A percentile compares a stretch with the other conserved stretches of the same genome.
Evolutionary conservation across 2,329 filamentous ascomycete species (phyloP).

Genomic region (Penicillium sp.): DNA sequence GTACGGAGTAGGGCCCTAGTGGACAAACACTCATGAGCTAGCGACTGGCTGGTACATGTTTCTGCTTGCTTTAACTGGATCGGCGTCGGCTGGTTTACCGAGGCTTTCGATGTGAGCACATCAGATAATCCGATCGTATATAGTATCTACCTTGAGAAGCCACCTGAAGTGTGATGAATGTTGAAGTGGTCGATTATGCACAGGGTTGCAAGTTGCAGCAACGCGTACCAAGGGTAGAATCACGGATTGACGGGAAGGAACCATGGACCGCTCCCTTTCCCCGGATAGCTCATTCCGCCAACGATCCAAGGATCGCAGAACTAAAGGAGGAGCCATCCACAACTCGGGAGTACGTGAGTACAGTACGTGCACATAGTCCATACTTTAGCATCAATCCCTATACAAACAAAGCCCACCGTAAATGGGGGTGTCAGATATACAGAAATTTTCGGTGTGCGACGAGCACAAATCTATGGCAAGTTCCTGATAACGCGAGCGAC

Average conservation of each 20-base stretch:
- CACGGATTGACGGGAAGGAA: slow-evolving; percentile 18
- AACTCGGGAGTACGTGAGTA: not conserved
- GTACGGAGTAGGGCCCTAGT: not conserved
- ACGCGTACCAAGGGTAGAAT: slow-evolving; percentile 10
- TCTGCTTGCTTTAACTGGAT: not conserved
- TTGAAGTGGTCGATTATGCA: not conserved
- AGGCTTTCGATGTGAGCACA: not conserved
- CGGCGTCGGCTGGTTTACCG: not conserved
- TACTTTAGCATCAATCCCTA: not conserved
- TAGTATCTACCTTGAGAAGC: not conserved
- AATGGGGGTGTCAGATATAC: not conserved
- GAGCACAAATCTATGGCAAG: not conserved
- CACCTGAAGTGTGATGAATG: not conserved
- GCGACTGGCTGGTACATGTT: not conserved
- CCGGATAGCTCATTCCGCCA: slow-evolving; percentile 17
- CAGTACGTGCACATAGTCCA: not conserved
- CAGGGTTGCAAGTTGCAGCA: not conserved
- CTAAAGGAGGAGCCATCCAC: not conserved
- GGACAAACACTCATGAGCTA: not conserved
- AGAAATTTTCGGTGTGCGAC: not conserved
- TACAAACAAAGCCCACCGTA: no score
- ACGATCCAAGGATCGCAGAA: slow-evolving; percentile 16
- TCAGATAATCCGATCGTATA: not conserved
- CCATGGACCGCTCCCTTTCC: slow-evolving; percentile 25
- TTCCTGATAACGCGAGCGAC: not conserved